Evolutionary conservation across 805 yeast species (phyloP).

Genomic region (Myxozyma sirexii): DNA sequence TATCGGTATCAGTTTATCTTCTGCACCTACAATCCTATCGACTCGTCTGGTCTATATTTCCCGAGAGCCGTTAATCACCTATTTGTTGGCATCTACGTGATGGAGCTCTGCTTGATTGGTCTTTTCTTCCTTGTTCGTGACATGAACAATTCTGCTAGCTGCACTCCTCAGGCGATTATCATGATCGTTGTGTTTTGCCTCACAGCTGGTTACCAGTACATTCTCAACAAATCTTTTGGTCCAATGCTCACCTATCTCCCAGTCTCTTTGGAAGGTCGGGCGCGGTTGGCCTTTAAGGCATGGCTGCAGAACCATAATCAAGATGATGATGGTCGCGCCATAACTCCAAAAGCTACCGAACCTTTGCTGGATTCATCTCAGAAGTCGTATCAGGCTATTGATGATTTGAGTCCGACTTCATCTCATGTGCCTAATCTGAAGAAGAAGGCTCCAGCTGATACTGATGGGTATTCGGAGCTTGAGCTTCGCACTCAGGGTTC

Average conservation of each 20-base stretch:
- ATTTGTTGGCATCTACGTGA: conserved; percentile 78
- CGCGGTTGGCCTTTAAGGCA: conserved; percentile 9
- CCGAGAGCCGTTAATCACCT: conserved; percentile 75
- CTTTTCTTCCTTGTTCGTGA: conserved; percentile 65
- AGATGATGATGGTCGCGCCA: not conserved
- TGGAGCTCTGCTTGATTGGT: conserved; percentile 78
- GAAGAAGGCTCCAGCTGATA: not conserved
- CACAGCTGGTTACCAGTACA: conserved; percentile 62
- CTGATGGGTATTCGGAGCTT: not conserved
- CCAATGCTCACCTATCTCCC: conserved; percentile 48
- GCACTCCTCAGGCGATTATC: conserved; percentile 53
- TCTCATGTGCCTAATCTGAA: not conserved
- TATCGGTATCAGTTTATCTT: conserved; percentile 70
- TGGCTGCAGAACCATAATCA: conserved; percentile 12
- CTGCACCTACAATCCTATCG: conserved; percentile 43
- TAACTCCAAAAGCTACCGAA: not conserved
- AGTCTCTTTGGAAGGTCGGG: conserved; percentile 30
- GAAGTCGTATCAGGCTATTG: not conserved
- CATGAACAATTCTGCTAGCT: conserved; percentile 48
- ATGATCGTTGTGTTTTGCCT: conserved; percentile 55
- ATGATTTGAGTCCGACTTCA: not conserved
- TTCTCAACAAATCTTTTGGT: conserved; percentile 51
- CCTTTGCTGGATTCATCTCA: not conserved
- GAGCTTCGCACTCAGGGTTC: conserved; percentile 6
- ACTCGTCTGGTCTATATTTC: conserved; percentile 61